Percentiles rank a stretch among this genome's conserved stretches.
phyloP scores from a whole-genome alignment of 2,329 filamentous ascomycete genomes.

The Helotiales sp. region DNA sequence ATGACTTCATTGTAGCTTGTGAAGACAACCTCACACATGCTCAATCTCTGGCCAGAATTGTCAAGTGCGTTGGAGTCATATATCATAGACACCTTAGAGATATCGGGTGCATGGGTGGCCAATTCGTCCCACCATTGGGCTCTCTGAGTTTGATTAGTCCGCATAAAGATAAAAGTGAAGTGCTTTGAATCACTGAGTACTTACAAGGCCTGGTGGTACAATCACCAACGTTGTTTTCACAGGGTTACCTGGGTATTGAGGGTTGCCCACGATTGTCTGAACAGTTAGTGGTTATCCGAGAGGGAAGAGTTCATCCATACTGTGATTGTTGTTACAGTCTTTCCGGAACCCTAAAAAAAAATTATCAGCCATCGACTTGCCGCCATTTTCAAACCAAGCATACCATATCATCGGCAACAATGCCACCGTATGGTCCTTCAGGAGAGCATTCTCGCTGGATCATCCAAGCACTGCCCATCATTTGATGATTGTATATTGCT shows the following conservation, averaged over 20 bases:
- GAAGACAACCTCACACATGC: neutral
- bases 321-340: neutral
- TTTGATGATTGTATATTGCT: neutral
- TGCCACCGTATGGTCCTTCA: neutral
- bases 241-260: neutral
- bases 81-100: neutral
- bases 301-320: neutral
- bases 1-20: neutral
- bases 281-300: neutral
- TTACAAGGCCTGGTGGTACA: neutral
- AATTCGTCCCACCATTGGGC: neutral
- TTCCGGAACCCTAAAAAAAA: neutral
- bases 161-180: too few species aligned
- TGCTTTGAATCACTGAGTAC: too few species aligned
- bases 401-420: neutral
- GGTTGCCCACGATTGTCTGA: neutral
- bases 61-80: neutral
- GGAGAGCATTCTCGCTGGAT: neutral
- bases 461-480: neutral
- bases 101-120: neutral
- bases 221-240: neutral
- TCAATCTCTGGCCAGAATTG: neutral
- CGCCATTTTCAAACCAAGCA: neutral
- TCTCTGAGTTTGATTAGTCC: too few species aligned
- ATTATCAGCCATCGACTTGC: neutral